Evolutionary conservation across 2,329 filamentous ascomycete genomes (phyloP), one percentile per base, ranked within the genome.

Genomic region (Sporothrix curviconia): DNA sequence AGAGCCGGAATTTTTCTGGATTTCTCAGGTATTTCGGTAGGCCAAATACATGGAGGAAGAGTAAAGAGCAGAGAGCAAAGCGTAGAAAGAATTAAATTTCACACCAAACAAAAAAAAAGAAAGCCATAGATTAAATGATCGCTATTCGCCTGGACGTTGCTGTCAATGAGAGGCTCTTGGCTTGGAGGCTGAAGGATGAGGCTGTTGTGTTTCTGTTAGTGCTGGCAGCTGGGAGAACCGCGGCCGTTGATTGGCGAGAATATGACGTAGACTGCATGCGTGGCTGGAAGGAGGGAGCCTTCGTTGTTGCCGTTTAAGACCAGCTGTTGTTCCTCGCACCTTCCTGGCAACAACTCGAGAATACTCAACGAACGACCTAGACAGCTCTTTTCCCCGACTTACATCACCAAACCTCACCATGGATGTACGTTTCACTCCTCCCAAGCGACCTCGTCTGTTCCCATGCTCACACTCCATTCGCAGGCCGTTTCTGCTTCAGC

Each of bases 401-500:
- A 17, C 17, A 40, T 15, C 14, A 12, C n/a, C n/a, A n/a, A n/a
- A n/a, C n/a, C 12, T 7, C 19, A 14, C 25, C 19, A 59, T 59
- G 57, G 57, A 59, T 24, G 57, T 59, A 42, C 5, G 57, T 34
- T 54, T 24, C 8, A 1, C 44, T 19, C 4, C 8, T 3, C 36
- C 22, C n/a, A 2, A 14, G 4, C 9, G 11, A 3, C 14, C 32
- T 5, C 15, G 7, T 19, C 17, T 42, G 12, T 40, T 3, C 32
- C 7, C 5, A 24, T 6, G n/a, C 32, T 19, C 11, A 28, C 28
- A 19, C n/a, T 12, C 12, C 8, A 46, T 12, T 28, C 22, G 12
- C 56, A 82, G 78, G 72, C 77, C 57, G 70, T 79, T 62, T 74
- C 77, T 56, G 66, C 73, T 14, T 82, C 79, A 67, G 77, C 72